Base-by-base conservation (phyloP, 2,329 filamentous ascomycete genomes). In the Chaetothyriales sp. region DNA sequence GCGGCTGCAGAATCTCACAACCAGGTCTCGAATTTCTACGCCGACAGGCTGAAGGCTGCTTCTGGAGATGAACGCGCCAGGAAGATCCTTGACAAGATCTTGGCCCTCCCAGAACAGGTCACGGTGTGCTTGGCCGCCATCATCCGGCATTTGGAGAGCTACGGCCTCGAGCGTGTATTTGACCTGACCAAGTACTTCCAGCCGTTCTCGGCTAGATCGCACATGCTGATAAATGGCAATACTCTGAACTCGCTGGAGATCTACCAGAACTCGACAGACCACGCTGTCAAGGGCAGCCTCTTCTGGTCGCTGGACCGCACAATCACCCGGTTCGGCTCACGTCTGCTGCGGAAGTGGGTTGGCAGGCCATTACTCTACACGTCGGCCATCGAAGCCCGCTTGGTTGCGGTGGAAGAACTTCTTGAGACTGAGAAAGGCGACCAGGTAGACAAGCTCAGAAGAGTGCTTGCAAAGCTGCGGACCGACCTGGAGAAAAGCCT, bases 271-370 rank as follows among this genome's bases (percentile, higher is more conserved):
- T 82, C 89, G 61, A 97, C 90, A 0, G 89, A 97, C 63, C 80
- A 89, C 61, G 78, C 80, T 0, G 80, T 85, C 53, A 89, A 85
- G 61, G 92, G 92, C 2, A 95, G 89, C 65, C 73, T 98, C 4
- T 89, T 97, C 67, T 98, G 92, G 92, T 87, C 89, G 0, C 75
- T 98, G 44, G 87, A 98, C 69, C 88, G 92, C 61, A 97, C 92
- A 0, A 78, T 84, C 58, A 98, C 92, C 0, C 82, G 86, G 10
- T 94, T 94, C 63, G 92, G 92, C 1, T 86, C 89, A 57, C 78
- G 92, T 7, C 73, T 97, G 46, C 75, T 98, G 45, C 80, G 90
- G 9, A 95, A 94, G 67, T 98, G 92, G 92, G 85, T 98, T 46
- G 92, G 92, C 1, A 80, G 89, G 8, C 92, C 92, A 0, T 72